Evolutionary conservation across 352 stramenopile genomes (phyloP).

Genomic region (Pythium guiyangense): DNA sequence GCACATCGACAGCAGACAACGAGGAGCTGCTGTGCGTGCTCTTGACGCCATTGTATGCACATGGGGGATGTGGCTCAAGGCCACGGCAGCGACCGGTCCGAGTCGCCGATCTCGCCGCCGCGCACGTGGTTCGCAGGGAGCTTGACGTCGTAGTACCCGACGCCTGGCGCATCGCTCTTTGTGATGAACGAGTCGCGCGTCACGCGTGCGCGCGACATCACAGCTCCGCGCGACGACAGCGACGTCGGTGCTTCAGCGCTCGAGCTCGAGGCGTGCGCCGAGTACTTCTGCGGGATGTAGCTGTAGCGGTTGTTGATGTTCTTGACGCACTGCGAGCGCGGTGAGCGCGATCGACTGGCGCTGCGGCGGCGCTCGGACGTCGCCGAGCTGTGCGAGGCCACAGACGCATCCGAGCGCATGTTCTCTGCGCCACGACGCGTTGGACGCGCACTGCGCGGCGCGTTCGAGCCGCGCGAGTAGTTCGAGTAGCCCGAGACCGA

Average conservation of each 20-base stretch:
- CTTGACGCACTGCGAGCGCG: conserved; percentile 36
- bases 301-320: conserved; percentile 65
- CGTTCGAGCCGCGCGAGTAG: conserved; percentile 31
- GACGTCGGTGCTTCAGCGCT: conserved; percentile 33
- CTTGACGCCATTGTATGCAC: no score
- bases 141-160: conserved; percentile 79
- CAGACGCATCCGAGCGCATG: conserved; percentile 40
- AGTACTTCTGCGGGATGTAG: conserved; percentile 65
- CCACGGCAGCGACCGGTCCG: conserved; percentile 59
- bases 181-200: conserved; percentile 70
- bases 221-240: conserved; percentile 59
- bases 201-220: conserved; percentile 58
- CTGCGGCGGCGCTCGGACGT: conserved; percentile 27
- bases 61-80: no score
- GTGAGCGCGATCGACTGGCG: conserved; percentile 22
- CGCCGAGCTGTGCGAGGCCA: conserved; percentile 53
- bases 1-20: no score
- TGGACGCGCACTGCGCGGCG: conserved; percentile 19
- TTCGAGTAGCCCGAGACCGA: conserved; percentile 62
- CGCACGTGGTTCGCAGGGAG: conserved; percentile 50
- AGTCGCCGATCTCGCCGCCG: conserved; percentile 74
- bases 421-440: conserved; percentile 7
- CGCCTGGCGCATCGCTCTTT: conserved; percentile 62
- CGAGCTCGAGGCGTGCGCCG: conserved; percentile 19
- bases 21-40: not conserved